phyloP scores from a whole-genome alignment of 768 basidiomycete genomes.

The Amanita rubescens region DNA sequence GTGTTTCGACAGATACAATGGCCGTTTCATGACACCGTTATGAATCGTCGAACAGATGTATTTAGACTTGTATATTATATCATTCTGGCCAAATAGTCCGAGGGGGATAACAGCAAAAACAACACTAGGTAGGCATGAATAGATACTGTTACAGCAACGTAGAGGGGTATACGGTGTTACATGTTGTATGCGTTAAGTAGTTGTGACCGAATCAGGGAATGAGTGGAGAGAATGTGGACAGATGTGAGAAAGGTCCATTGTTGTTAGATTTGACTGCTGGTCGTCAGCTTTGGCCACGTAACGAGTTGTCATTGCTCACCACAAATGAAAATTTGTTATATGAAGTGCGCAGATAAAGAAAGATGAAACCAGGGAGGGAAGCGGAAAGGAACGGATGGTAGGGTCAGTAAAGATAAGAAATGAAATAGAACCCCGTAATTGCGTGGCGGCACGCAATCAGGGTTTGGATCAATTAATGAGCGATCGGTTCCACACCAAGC shows the following conservation, averaged over 20 bases:
- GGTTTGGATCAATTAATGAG: not conserved
- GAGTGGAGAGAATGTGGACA: not conserved
- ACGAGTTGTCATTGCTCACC: not conserved
- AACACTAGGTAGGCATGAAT: not conserved
- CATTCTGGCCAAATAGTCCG: not conserved
- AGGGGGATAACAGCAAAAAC: not conserved
- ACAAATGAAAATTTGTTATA: not conserved
- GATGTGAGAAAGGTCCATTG: not conserved
- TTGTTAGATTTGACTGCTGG: not conserved
- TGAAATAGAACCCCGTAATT: not conserved
- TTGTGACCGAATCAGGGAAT: not conserved
- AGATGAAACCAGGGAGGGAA: not conserved
- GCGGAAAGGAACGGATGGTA: not conserved
- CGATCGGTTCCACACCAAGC: not conserved
- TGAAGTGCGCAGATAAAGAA: not conserved
- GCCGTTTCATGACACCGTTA: slow-evolving; percentile 6
- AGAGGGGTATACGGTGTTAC: not conserved
- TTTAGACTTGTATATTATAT: not conserved
- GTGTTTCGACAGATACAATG: slow-evolving; percentile 11
- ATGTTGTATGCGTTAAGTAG: not conserved
- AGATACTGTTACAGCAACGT: not conserved
- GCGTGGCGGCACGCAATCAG: not conserved
- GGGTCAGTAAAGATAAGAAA: not conserved
- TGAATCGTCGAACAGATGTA: not conserved
- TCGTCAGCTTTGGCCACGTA: not conserved